Percentiles rank a stretch among this genome's conserved stretches.
Conservation (phyloP, 371 early-diverging fungal genomes). For the Batkoa obscura region DNA sequence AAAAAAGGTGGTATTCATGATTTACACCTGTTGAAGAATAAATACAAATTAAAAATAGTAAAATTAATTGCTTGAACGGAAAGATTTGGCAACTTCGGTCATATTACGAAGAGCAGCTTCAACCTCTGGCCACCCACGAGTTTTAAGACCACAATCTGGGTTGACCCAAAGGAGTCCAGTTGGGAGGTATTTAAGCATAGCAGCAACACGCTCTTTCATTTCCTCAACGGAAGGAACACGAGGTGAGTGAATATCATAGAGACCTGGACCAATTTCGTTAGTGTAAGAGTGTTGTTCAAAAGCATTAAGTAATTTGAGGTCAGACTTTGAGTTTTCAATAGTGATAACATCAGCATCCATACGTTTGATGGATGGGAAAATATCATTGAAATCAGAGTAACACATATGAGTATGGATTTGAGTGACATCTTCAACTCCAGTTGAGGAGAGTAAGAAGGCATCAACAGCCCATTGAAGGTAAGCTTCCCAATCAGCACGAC, state of each 20-base stretch:
- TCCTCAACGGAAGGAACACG: slow-evolving; percentile 81
- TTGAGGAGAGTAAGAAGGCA: slow-evolving; percentile 76
- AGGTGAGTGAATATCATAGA: slow-evolving; percentile 92
- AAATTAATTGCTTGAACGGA: slow-evolving; percentile 17
- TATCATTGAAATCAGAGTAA: slow-evolving; percentile 96
- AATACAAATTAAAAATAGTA: too few relatives aligned
- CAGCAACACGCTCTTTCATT: slow-evolving; percentile 61
- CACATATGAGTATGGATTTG: slow-evolving; percentile 96
- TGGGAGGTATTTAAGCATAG: slow-evolving; percentile 43
- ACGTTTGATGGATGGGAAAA: slow-evolving; percentile 74
- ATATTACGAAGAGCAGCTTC: slow-evolving; percentile 71
- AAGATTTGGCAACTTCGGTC: slow-evolving; percentile 55
- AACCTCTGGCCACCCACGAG: slow-evolving; percentile 84
- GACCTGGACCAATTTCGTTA: slow-evolving; percentile 86
- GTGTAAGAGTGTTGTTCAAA: slow-evolving; percentile 68
- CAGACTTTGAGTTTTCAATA: slow-evolving; percentile 91
- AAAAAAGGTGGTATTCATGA: too few relatives aligned
- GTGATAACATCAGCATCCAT: slow-evolving; percentile 91
- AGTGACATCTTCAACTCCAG: slow-evolving; percentile 69
- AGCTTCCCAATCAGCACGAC: slow-evolving; percentile 44
- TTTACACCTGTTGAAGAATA: too few relatives aligned
- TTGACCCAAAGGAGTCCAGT: slow-evolving; percentile 80
- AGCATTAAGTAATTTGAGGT: slow-evolving; percentile 76
- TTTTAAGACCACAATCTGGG: slow-evolving; percentile 96
- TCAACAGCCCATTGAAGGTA: slow-evolving; percentile 92